A percentile compares a stretch with the other conserved stretches of the same genome.
These are phyloP conservation scores for Tephrocybe sp. DNA, from an alignment of 768 basidiomycete genomes.

Conservation along the genomic window DNA sequence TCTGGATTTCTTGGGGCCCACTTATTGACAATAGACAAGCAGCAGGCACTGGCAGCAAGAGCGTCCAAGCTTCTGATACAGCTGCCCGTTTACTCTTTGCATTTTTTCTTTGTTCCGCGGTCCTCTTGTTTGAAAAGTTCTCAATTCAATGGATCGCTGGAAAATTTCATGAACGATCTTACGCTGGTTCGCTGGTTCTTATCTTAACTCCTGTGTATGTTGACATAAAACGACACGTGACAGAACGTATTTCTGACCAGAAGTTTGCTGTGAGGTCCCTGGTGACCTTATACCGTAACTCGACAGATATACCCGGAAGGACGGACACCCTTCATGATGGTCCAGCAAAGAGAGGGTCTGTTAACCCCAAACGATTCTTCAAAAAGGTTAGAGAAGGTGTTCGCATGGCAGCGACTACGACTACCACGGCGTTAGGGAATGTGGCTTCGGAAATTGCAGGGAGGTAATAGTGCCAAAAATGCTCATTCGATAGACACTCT, in stretches of 20 bases:
- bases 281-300: conserved; percentile 75
- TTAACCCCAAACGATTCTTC: conserved; percentile 61
- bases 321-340: conserved; percentile 54
- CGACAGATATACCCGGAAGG: conserved; percentile 68
- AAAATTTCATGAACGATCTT: conserved; percentile 79
- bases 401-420: conserved; percentile 70
- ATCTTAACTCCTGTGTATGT: neutral
- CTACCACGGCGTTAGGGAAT: conserved; percentile 68
- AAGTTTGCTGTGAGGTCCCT: conserved; percentile 74
- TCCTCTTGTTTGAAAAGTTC: conserved; percentile 81
- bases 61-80: conserved; percentile 44
- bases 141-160: conserved; percentile 82
- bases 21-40: conserved; percentile 50
- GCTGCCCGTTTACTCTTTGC: conserved; percentile 72
- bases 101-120: conserved; percentile 60
- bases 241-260: conserved; percentile 80
- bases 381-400: conserved; percentile 72
- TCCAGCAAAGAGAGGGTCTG: conserved; percentile 32
- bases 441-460: conserved; percentile 56
- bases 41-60: conserved; percentile 26
- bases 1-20: conserved; percentile 75
- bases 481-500: neutral
- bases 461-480: conserved; percentile 29
- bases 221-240: conserved; percentile 4
- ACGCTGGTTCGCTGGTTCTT: conserved; percentile 23